These are phyloP conservation scores for Tolypocladium guangdongense DNA, from an alignment of 2,329 filamentous ascomycete species.

Conservation along the genomic window DNA sequence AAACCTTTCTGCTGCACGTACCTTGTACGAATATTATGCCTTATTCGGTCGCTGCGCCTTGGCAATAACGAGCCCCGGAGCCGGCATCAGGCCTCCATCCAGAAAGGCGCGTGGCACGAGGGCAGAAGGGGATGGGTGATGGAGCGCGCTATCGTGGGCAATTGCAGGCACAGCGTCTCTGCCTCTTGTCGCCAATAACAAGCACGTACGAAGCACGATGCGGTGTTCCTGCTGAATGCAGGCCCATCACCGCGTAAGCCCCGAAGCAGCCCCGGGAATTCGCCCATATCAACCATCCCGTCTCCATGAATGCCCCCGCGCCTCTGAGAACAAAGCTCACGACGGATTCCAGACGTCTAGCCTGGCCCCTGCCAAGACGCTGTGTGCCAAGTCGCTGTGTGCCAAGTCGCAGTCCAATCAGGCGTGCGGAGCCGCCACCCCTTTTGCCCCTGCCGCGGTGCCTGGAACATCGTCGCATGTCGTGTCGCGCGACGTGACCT, in stretches of 20 bases:
- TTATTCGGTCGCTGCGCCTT: not conserved
- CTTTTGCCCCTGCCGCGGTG: not conserved
- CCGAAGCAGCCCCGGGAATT: not conserved
- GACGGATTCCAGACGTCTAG: not conserved
- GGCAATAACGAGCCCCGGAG: not conserved
- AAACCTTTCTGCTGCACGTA: no score
- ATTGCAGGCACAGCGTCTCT: not conserved
- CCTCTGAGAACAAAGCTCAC: not conserved
- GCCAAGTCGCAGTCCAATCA: constrained; percentile 1
- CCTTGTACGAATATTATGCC: no score
- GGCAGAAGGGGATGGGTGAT: no score
- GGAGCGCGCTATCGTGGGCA: no score
- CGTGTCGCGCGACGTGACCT: not conserved
- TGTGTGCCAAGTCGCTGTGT: not conserved
- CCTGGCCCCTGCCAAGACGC: not conserved
- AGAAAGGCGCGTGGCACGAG: not conserved
- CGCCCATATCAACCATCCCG: not conserved
- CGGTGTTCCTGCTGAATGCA: no score
- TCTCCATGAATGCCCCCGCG: not conserved
- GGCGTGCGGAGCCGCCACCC: not conserved
- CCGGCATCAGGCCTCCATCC: not conserved
- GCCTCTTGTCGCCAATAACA: no score
- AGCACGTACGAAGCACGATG: no score
- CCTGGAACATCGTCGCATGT: not conserved
- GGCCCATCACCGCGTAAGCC: no score